Percentiles rank a stretch among this genome's conserved stretches.
Conservation (phyloP, 2,329 filamentous ascomycete genomes). For the Leptodontidium sp. region DNA sequence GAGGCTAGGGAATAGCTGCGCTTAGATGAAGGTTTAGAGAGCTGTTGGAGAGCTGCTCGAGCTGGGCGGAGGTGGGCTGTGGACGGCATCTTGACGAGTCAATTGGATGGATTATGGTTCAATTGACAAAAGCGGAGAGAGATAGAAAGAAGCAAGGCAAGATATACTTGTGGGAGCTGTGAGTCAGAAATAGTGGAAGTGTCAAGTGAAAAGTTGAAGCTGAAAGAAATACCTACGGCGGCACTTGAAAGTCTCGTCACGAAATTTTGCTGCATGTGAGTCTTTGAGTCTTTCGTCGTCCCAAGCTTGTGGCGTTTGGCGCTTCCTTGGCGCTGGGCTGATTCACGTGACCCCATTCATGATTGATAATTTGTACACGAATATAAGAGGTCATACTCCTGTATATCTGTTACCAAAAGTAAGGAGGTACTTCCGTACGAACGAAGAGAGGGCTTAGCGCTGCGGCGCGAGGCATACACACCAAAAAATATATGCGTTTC, state of each 20-base stretch:
- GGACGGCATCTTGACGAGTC: constrained; percentile 25
- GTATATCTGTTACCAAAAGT: too few species aligned
- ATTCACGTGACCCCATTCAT: too few species aligned
- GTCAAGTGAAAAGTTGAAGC: neutral
- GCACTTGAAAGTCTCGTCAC: constrained; percentile 9
- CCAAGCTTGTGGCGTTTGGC: neutral
- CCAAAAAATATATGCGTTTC: too few species aligned
- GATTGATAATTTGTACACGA: too few species aligned
- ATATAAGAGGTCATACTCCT: too few species aligned
- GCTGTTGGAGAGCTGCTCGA: constrained; percentile 38
- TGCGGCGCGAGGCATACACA: too few species aligned
- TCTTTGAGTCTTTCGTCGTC: constrained; percentile 4
- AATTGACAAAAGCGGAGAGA: constrained; percentile 24
- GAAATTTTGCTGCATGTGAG: constrained; percentile 25
- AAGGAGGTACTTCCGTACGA: too few species aligned
- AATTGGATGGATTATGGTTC: constrained; percentile 31
- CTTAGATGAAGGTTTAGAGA: constrained; percentile 37
- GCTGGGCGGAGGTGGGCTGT: constrained; percentile 40
- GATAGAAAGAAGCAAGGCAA: neutral
- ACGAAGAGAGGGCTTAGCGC: constrained; percentile 45
- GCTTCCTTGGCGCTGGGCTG: too few species aligned
- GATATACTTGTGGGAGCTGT: constrained; percentile 16
- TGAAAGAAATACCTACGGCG: constrained; percentile 10
- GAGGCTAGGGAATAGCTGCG: constrained; percentile 36
- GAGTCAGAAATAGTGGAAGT: constrained; percentile 14